Evolutionary conservation across 805 yeast genomes (phyloP), one percentile per base, ranked within the genome.

Genomic region (Yarrowia porcina): DNA sequence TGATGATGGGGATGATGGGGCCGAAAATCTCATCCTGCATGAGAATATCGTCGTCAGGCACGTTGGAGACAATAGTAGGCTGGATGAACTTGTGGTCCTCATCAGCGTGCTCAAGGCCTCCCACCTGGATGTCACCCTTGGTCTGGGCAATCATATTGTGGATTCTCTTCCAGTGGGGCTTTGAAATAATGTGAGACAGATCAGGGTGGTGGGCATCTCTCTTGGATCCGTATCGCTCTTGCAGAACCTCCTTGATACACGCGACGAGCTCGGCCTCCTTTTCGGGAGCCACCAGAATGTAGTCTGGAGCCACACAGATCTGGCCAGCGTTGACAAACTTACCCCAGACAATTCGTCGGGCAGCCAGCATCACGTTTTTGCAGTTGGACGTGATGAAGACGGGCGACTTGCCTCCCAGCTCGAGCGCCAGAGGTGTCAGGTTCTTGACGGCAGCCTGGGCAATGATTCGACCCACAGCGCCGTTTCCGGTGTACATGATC

Each of bases 331-430:
- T 93, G 33, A 83, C 75, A 71, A 86, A 87, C 67, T 87, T 83
- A n/a, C 92, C 93, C 89, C 94, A 89, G 1, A 81, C 80, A n/a
- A 90, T 75, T 73, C 97, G 82, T 66, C 80, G 80, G 21, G 90
- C 79, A 4, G 82, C 79, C 15, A 68, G 1, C 60, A 36, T 52
- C 18, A 52, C 60, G 33, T 35, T 36, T 10, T n/a, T 36, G 28
- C 56, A 49, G 35, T 35, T 36, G 45, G 60, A 52, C 17, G 45
- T 52, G 60, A 52, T 20, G 67, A 91, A 80, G 1, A 83, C 88
- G 0, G 98, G 98, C 6, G 93, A 87, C 73, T 92, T 92, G 4
- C 98, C 98, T 61, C 98, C 97, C 44, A 92, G 78, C 75, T 92
- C 98, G 65, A 92, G 79, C 11, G 88, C 75, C 11, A 82, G 81